Conservation (phyloP, 2,329 filamentous ascomycete genomes). For the Cordyceps farinosa region DNA sequence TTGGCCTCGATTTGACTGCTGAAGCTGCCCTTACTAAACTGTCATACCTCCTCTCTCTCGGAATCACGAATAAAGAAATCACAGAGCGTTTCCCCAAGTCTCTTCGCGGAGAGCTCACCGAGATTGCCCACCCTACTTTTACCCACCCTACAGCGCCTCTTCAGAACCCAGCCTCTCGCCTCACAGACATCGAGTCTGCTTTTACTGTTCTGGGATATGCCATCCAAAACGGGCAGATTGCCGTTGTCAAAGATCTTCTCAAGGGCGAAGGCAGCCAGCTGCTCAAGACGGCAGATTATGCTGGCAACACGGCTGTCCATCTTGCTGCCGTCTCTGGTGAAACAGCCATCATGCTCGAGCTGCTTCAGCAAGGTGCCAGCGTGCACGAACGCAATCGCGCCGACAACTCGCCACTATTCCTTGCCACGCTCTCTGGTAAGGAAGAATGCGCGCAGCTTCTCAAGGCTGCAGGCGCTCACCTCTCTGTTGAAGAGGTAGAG, state of each 20-base stretch:
- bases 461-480: slow-evolving; percentile 55
- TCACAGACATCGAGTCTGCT: slow-evolving; percentile 54
- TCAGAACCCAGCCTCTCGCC: slow-evolving; percentile 39
- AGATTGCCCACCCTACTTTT: slow-evolving; percentile 68
- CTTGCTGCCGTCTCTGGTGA: slow-evolving; percentile 54
- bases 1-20: slow-evolving; percentile 83
- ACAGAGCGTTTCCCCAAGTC: slow-evolving; percentile 68
- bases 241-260: slow-evolving; percentile 63
- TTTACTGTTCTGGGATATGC: slow-evolving; percentile 70
- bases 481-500: slow-evolving; percentile 44
- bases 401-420: slow-evolving; percentile 62
- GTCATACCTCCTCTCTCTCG: slow-evolving; percentile 72
- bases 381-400: slow-evolving; percentile 64
- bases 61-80: slow-evolving; percentile 62
- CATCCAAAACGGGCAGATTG: slow-evolving; percentile 67
- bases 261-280: slow-evolving; percentile 62
- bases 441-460: slow-evolving; percentile 52
- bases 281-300: slow-evolving; percentile 74
- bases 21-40: slow-evolving; percentile 91
- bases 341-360: slow-evolving; percentile 52
- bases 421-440: slow-evolving; percentile 57
- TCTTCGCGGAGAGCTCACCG: slow-evolving; percentile 81
- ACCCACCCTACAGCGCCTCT: slow-evolving; percentile 63
- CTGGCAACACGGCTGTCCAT: slow-evolving; percentile 69
- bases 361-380: slow-evolving; percentile 60